Evolutionary conservation across 345 rosid genomes (phyloP).

Genomic region (Eucalyptus tenuipes): DNA sequence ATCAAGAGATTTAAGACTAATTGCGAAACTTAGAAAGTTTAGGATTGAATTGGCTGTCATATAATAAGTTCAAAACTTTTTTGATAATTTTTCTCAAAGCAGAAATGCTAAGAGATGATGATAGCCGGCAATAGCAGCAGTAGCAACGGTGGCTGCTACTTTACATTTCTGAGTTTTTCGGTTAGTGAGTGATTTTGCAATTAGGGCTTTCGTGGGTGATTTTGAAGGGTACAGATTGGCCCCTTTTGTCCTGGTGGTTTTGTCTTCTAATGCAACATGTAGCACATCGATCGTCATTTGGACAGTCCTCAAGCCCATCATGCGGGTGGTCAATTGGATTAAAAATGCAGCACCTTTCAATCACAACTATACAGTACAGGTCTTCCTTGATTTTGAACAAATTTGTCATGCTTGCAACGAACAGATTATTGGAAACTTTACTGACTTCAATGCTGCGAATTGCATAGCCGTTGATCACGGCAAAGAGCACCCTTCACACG

Average conservation of each 20-base stretch:
- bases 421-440: not conserved
- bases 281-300: not conserved
- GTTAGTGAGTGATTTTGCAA: not conserved
- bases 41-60: accelerated
- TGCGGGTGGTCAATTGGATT: not conserved
- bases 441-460: not conserved
- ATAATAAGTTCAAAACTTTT: not conserved
- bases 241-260: not conserved
- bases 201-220: not conserved
- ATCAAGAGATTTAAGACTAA: not conserved
- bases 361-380: not conserved
- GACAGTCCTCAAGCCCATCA: not conserved
- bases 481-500: not conserved
- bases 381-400: not conserved
- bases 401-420: not conserved
- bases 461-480: not conserved
- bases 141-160: not conserved
- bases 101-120: not conserved
- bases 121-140: not conserved
- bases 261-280: not conserved
- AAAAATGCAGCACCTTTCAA: not conserved
- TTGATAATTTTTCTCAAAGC: not conserved
- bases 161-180: not conserved
- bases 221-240: not conserved
- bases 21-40: not conserved